A percentile compares a stretch with the other conserved stretches of the same genome.
Conservation (phyloP, 2,329 filamentous ascomycete genomes). For the Dothideomycetes sp. region DNA sequence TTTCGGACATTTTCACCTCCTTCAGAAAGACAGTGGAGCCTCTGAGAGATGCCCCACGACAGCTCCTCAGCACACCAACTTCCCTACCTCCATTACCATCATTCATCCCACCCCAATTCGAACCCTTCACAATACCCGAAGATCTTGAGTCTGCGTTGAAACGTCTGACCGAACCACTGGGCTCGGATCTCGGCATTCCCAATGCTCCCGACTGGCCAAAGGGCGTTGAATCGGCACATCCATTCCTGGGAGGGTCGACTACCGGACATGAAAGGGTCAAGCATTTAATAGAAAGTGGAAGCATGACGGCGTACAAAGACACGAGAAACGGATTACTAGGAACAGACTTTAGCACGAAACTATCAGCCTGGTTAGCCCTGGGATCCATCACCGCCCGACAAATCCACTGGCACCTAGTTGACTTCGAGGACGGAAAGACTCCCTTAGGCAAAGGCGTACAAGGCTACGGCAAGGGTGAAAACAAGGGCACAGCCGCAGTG, state of each 20-base stretch:
- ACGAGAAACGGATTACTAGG: constrained; percentile 64
- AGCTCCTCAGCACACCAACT: constrained; percentile 41
- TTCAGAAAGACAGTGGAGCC: constrained; percentile 66
- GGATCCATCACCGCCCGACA: constrained; percentile 65
- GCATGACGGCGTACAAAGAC: constrained; percentile 54
- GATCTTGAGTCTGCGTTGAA: constrained; percentile 42
- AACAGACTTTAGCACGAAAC: constrained; percentile 61
- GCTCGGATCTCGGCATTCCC: constrained; percentile 35
- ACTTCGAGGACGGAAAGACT: constrained; percentile 54
- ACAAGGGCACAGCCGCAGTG: constrained; percentile 56
- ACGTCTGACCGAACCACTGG: constrained; percentile 48
- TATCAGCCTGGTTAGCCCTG: constrained; percentile 62
- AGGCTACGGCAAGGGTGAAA: constrained; percentile 61
- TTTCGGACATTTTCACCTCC: constrained; percentile 65
- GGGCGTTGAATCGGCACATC: constrained; percentile 48
- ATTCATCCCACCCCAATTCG: constrained; percentile 45
- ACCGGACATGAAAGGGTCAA: constrained; percentile 47
- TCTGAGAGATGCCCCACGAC: constrained; percentile 52
- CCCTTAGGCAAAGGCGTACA: constrained; percentile 20
- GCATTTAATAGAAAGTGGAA: constrained; percentile 50
- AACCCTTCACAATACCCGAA: constrained; percentile 53
- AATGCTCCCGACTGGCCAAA: constrained; percentile 44
- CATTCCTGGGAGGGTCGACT: constrained; percentile 58
- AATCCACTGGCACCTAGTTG: constrained; percentile 54
- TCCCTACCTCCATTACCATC: constrained; percentile 49